Evolutionary conservation across 345 rosid genomes (phyloP), one percentile per base, ranked within the genome.

Genomic region (Lepidium africanum): DNA sequence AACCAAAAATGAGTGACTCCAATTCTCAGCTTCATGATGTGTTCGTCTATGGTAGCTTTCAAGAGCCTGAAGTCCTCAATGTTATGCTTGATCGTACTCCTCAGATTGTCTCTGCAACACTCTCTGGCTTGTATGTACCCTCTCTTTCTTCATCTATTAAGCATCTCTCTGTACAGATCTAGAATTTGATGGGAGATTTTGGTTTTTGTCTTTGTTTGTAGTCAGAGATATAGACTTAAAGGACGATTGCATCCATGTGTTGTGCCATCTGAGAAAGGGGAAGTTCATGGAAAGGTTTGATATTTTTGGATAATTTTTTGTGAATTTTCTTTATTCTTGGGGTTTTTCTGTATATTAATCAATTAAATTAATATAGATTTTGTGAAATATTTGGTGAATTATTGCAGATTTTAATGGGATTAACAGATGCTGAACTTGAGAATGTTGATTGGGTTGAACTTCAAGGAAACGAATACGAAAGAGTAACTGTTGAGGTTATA

Each of bases 231-330:
- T 72, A 86, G 92, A 82, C 83, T 93, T 37, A 84, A 81, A 73
- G 98, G 84, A 9, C 86, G 97, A 10, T 86, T 88, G 65, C 88
- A 93, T 85, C 98, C 98, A 1, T 95, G 95, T 63, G 83, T 93
- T 73, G 74, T 86, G 7, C 94, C 97, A 0, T 76, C 77, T n/a
- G 81, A 75, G 30, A 81, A 33, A 46, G 70, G 78, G 72, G 74
- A 68, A 25, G 89, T 90, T 9, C 50, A 63, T 0, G 96, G 97
- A 74, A 86, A 48, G 86, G 98, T 86, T 21, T 25, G 36, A 49
- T 23, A n/a, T 41, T 11, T 13, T 33, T 6, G 5, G 0, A 40
- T 36, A 1, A 9, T 37, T 23, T 1, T 61, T 50, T 33, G 8
- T 42, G 25, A 38, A 43, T 39, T 25, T 56, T 14, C 23, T 21